Evolutionary conservation across 805 yeast species (phyloP).

Genomic region (Komagataella phaffii): DNA sequence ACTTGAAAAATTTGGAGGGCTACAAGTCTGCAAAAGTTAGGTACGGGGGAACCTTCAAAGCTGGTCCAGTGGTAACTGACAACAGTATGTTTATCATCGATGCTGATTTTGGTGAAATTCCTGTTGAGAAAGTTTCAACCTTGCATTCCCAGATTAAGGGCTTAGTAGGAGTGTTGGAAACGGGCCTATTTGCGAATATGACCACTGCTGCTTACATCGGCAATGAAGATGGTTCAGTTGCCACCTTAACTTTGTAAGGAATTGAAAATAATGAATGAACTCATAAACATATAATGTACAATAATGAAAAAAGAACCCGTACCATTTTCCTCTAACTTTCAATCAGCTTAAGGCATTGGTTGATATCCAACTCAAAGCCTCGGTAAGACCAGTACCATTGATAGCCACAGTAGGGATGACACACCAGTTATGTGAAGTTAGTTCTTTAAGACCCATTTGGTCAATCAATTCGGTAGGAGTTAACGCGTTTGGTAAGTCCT

Average conservation of each 20-base stretch:
- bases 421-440: conserved; percentile 71
- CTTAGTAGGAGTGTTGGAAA: conserved; percentile 90
- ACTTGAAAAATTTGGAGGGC: conserved; percentile 43
- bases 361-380: conserved; percentile 79
- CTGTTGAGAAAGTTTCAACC: conserved; percentile 23
- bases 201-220: conserved; percentile 85
- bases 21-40: conserved; percentile 55
- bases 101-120: conserved; percentile 80
- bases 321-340: neutral
- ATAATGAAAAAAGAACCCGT: neutral
- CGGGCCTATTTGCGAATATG: conserved; percentile 72
- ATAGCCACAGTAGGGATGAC: conserved; percentile 85
- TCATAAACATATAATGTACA: conserved; percentile 1
- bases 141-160: conserved; percentile 58
- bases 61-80: conserved; percentile 95
- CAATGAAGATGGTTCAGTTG: conserved; percentile 50
- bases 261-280: neutral
- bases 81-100: conserved; percentile 89
- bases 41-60: conserved; percentile 83
- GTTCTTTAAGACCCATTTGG: conserved; percentile 43
- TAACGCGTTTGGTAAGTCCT: conserved; percentile 60
- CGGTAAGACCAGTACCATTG: conserved; percentile 82
- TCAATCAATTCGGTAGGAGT: conserved; percentile 75
- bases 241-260: neutral
- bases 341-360: conserved; percentile 27